A percentile compares a stretch with the other conserved stretches of the same genome.
Conservation (phyloP, 1,284 basidiomycete genomes). For the Cutaneotrichosporon dermatis region DNA sequence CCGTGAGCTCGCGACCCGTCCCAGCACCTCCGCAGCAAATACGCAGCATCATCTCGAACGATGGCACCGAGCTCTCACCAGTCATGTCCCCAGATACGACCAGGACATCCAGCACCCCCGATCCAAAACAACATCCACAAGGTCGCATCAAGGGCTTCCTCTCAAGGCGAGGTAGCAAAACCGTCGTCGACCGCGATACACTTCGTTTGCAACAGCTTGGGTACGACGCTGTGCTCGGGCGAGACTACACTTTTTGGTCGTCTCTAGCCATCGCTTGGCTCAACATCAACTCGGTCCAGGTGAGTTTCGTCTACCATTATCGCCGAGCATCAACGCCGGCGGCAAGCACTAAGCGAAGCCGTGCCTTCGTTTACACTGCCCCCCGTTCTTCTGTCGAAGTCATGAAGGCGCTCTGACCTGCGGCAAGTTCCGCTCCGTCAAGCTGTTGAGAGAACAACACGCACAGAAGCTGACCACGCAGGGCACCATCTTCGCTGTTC, state of each 20-base stretch:
- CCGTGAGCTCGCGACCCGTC: constrained; percentile 31
- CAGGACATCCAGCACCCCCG: constrained; percentile 5
- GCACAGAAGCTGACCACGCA: constrained; percentile 9
- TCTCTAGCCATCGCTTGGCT: constrained; percentile 42
- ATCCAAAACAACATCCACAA: neutral
- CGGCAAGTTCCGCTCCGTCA: too few species aligned
- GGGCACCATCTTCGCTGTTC: constrained; percentile 45
- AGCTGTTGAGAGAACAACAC: too few species aligned
- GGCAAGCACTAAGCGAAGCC: too few species aligned
- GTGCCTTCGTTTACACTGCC: too few species aligned
- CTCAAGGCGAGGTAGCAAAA: constrained; percentile 1
- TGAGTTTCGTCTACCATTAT: constrained; percentile 12
- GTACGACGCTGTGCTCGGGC: constrained; percentile 45
- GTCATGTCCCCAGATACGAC: constrained; percentile 3
- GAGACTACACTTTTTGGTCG: constrained; percentile 49
- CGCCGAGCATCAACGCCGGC: too few species aligned
- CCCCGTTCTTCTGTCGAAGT: too few species aligned
- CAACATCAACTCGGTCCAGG: constrained; percentile 44
- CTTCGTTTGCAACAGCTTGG: constrained; percentile 42
- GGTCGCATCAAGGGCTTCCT: constrained; percentile 6
- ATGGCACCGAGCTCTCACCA: constrained; percentile 1
- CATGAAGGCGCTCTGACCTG: too few species aligned
- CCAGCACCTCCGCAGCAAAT: constrained; percentile 28
- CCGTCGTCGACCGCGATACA: constrained; percentile 38
- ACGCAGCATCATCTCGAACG: neutral